Evolutionary conservation across 306 rosid genomes (phyloP).

Genomic region (Vigna reflexopilosa): DNA sequence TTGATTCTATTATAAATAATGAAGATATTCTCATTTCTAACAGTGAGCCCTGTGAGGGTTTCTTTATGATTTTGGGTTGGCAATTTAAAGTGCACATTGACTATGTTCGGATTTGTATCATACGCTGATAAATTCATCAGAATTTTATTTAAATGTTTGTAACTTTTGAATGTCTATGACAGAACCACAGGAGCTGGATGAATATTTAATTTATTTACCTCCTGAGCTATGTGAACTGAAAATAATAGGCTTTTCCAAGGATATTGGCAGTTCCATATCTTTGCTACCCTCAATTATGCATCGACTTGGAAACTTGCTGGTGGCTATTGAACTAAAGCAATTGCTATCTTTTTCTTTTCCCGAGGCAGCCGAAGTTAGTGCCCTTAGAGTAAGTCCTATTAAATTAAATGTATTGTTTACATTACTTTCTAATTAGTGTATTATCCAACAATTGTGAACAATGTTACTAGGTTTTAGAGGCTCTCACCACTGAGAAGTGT

Average conservation of each 20-base stretch:
- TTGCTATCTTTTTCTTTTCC: constrained; percentile 65
- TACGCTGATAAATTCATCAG: constrained; percentile 8
- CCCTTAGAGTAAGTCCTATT: constrained; percentile 65
- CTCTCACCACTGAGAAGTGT: constrained; percentile 94
- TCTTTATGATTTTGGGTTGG: constrained; percentile 19
- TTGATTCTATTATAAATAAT: constrained; percentile 10
- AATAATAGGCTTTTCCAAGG: constrained; percentile 88
- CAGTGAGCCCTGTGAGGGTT: background rate
- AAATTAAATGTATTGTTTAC: constrained; percentile 31
- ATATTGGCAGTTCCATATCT: constrained; percentile 92
- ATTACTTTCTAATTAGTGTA: background rate
- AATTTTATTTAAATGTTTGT: constrained; percentile 29
- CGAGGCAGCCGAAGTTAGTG: constrained; percentile 76
- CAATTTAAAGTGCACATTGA: constrained; percentile 5
- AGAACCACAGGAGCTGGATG: constrained; percentile 71
- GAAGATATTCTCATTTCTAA: constrained; percentile 1
- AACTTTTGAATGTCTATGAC: constrained; percentile 52
- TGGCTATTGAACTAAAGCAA: constrained; percentile 86
- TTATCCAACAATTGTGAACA: constrained; percentile 41
- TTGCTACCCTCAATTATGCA: constrained; percentile 95
- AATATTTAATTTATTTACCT: constrained; percentile 66
- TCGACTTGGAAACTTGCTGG: constrained; percentile 88
- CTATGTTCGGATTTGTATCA: constrained; percentile 13
- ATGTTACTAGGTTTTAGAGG: constrained; percentile 76
- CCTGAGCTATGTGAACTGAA: constrained; percentile 92